phyloP scores from a whole-genome alignment of 345 rosid genomes.

The Populus deltoides region DNA sequence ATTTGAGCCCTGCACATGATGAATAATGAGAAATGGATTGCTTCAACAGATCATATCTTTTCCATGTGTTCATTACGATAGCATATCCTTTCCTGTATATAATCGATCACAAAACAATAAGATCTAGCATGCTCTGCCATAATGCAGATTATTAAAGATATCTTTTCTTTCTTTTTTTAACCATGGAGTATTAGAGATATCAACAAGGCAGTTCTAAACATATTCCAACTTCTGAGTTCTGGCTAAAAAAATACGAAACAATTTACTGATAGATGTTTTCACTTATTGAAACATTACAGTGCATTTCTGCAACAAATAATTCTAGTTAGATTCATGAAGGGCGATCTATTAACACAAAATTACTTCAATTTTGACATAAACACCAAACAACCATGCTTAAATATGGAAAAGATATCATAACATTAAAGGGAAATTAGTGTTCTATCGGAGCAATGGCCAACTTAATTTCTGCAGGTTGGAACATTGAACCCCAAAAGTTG shows the following conservation, averaged over 20 bases:
- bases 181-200: not conserved
- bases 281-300: not conserved
- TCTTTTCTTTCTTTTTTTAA: not conserved
- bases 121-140: not conserved
- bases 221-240: not conserved
- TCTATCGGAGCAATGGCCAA: not conserved
- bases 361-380: not conserved
- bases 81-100: slow-evolving; percentile 72
- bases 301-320: not conserved
- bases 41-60: slow-evolving; percentile 87
- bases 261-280: not conserved
- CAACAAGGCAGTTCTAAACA: not conserved
- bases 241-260: not conserved
- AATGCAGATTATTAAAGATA: not conserved
- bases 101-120: not conserved
- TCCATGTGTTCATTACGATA: slow-evolving; percentile 89
- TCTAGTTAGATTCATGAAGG: not conserved
- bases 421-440: not conserved
- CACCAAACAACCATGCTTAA: not conserved
- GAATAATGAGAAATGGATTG: slow-evolving; percentile 79
- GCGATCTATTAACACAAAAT: not conserved
- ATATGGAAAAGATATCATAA: not conserved
- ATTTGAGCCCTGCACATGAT: slow-evolving; percentile 64
- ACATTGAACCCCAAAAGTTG: not conserved
- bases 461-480: not conserved